phyloP scores from a whole-genome alignment of 352 stramenopile genomes.

The Globisporangium parvum region DNA sequence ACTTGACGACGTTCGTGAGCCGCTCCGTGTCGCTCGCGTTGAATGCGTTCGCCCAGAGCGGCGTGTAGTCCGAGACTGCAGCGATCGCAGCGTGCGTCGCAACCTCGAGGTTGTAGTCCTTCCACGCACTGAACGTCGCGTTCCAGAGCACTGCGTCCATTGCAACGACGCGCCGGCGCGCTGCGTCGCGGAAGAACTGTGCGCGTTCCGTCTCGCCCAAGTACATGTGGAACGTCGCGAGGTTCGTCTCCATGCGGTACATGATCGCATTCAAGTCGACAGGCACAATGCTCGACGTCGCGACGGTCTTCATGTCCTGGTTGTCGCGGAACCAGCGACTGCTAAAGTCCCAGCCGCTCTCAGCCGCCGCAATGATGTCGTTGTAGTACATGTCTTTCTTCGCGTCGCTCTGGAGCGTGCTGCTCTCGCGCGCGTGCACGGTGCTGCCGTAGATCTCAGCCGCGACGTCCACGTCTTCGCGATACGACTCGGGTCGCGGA shows the following conservation, averaged over 20 bases:
- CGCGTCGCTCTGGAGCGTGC: constrained; percentile 27
- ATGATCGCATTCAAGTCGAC: constrained; percentile 85
- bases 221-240: constrained; percentile 54
- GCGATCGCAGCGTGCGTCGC: constrained; percentile 34
- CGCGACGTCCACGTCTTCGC: constrained; percentile 70
- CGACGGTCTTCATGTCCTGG: constrained; percentile 63
- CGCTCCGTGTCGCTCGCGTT: constrained; percentile 37
- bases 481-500: constrained; percentile 84
- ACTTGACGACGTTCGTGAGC: constrained; percentile 35
- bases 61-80: constrained; percentile 67
- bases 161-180: constrained; percentile 30
- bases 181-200: constrained; percentile 35
- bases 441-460: constrained; percentile 53
- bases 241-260: constrained; percentile 70
- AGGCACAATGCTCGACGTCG: constrained; percentile 63
- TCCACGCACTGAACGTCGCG: constrained; percentile 45
- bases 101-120: constrained; percentile 62
- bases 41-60: constrained; percentile 73
- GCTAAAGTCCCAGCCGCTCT: constrained; percentile 90
- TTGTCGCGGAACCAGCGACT: constrained; percentile 73
- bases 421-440: constrained; percentile 20
- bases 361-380: constrained; percentile 74
- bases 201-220: constrained; percentile 41
- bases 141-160: constrained; percentile 78
- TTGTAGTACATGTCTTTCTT: constrained; percentile 78